phyloP scores from a whole-genome alignment of 106 monocot genomes.

The Dendrobium chrysotoxum region DNA sequence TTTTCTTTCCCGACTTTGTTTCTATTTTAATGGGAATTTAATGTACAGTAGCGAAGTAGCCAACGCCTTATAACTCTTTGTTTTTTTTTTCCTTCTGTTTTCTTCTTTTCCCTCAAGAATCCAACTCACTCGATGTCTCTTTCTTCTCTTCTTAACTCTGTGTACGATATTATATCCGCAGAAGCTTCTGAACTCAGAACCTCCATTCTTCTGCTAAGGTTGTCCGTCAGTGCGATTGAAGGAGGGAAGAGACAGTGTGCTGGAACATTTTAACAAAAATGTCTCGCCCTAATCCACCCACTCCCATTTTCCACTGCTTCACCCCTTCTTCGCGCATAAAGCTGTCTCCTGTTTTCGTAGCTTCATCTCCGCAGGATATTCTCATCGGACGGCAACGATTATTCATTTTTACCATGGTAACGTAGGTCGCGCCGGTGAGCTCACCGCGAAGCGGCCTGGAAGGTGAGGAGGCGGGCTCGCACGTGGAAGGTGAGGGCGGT shows the following conservation, averaged over 20 bases:
- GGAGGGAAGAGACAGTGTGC: neutral
- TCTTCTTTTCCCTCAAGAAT: neutral
- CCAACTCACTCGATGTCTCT: neutral
- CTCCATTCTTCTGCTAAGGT: neutral
- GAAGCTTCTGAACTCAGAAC: conserved; percentile 4
- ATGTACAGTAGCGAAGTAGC: neutral
- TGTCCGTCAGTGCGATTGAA: neutral
- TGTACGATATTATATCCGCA: neutral
- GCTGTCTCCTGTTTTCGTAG: neutral
- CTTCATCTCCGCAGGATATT: neutral
- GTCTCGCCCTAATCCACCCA: neutral
- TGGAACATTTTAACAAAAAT: neutral
- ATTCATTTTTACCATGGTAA: neutral
- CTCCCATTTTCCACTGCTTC: neutral
- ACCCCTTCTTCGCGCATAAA: neutral
- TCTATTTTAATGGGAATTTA: neutral
- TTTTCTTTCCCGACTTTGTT: neutral
- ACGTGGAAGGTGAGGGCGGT: neutral
- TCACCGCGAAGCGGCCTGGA: conserved; percentile 7
- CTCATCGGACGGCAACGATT: neutral
- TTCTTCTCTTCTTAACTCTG: neutral
- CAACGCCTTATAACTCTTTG: neutral
- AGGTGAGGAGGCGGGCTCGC: neutral
- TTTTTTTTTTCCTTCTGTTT: neutral
- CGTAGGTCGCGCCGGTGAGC: neutral